A percentile compares a stretch with the other conserved stretches of the same genome.
phyloP scores from a whole-genome alignment of 345 rosid genomes.

The Mangifera indica region DNA sequence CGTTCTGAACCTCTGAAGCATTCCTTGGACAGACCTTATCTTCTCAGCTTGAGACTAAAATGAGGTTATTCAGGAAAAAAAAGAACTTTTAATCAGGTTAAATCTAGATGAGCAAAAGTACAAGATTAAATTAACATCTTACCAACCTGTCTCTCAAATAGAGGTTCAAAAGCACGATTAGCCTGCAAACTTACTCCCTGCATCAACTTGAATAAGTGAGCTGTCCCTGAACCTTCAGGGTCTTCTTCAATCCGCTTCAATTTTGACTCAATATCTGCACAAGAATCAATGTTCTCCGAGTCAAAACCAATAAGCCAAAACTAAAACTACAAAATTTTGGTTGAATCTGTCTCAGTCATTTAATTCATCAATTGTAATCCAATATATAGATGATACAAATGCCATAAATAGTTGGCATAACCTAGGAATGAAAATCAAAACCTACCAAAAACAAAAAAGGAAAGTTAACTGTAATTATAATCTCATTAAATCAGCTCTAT shows the following conservation, averaged over 20 bases:
- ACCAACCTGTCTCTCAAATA: conserved; percentile 97
- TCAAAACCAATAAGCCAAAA: conserved; percentile 27
- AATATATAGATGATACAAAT: no score
- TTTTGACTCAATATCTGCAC: conserved; percentile 88
- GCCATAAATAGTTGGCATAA: no score
- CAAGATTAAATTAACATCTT: conserved; percentile 15
- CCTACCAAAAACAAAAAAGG: no score
- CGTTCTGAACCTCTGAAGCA: conserved; percentile 95
- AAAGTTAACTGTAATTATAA: no score
- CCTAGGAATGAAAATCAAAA: no score
- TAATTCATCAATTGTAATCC: no score
- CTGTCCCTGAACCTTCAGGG: conserved; percentile 97
- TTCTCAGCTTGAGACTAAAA: conserved; percentile 95
- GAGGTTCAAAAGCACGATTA: conserved; percentile 82
- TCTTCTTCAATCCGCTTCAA: conserved; percentile 92
- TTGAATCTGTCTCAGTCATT: no score
- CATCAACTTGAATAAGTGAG: conserved; percentile 76
- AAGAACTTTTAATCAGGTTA: not conserved
- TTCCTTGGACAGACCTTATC: conserved; percentile 97
- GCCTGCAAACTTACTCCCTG: conserved; percentile 81
- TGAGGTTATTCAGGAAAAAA: conserved; percentile 22
- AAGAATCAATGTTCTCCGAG: conserved; percentile 21
- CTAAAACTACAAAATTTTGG: no score
- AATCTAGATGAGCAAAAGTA: conserved; percentile 1
- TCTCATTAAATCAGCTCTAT: no score